Evolutionary conservation across 2,329 filamentous ascomycete species (phyloP), one percentile per base, ranked within the genome.

Genomic region (Grosmannia huntii): DNA sequence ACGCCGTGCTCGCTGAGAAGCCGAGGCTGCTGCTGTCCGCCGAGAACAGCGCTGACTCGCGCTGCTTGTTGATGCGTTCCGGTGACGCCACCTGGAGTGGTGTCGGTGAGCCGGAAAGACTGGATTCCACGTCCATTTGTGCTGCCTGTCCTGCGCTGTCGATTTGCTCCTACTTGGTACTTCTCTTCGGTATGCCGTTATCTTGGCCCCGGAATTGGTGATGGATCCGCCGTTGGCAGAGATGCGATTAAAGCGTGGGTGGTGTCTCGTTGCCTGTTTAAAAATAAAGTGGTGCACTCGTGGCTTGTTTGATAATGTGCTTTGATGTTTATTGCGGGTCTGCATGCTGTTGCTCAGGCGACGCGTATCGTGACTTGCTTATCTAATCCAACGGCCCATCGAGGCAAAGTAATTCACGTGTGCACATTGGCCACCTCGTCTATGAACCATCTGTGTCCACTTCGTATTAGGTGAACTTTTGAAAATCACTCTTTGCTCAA

Each of bases 31-130:
- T 33, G 54, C 5, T 12, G 7, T 10, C 21, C 5, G 41, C 12
- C 1, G 31, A 27, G 19, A 55, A 23, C 10, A 41, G 6, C 1
- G 25, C 11, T 6, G 57, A 70, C 67, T 63, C 70, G 67, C 62
- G 68, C 60, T 73, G 72, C 62, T 76, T 73, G 66, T 86, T 85
- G 60, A 80, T 76, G 65, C 84, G 83, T 65, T 86, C 83, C 11
- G 84, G 82, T 23, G 85, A 84, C 56, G 80, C 73, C 41, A 78
- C 73, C 62, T 82, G 80, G 54, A 87, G 74, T 56, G 85, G 80
- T 62, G 64, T 64, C 28, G 80, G 75, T 61, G 81, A 80, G 65
- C 76, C 77, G 61, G 76, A 72, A 64, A 76, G 77, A 68, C 77
- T 80, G 65, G 72, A 71, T 62, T 66, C 68, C 59, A 64, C 60